Base-by-base conservation (phyloP, 1,284 basidiomycete species). In the Tylopilus orsonianus region DNA sequence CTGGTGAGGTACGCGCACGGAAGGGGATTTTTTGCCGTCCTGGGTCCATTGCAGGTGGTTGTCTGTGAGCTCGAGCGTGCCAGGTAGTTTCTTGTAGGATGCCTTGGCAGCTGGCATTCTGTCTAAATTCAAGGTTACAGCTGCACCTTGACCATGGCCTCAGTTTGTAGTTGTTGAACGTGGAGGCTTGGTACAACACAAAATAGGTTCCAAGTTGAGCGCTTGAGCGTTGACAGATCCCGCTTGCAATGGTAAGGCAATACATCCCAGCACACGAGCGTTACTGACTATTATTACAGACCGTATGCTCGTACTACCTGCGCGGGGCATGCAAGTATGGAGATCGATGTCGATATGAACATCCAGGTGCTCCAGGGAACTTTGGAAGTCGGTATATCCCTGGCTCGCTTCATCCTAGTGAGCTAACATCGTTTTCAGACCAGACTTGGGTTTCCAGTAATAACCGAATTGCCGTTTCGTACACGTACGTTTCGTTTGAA, bases 81-180 rank as follows among this genome's bases (percentile, higher is more conserved):
- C 90, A 23, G 76, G 62, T 50, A 77, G 67, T 72, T 92, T 93
- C 73, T 91, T 92, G 79, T 85, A 92, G 45, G 82, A 81, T 50
- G 83, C 84, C 66, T 81, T 82, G 49, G 87, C 87, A 59, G 79
- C n/a, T n/a, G n/a, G n/a, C n/a, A n/a, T n/a, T n/a, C n/a, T n/a
- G n/a, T n/a, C n/a, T n/a, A n/a, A n/a, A n/a, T n/a, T n/a, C n/a
- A n/a, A n/a, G n/a, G n/a, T n/a, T n/a, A n/a, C n/a, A n/a, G n/a
- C 26, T 27, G 26, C 26, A 27, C 26, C 26, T 27, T 10, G n/a
- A n/a, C n/a, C n/a, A n/a, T n/a, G n/a, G n/a, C n/a, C n/a, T n/a
- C n/a, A n/a, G 3, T 60, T 62, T 62, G 48, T 39, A 33, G 35
- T 47, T 66, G 41, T 58, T 62, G 49, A 58, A 49, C 50, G 18